Percentiles rank a stretch among this genome's conserved stretches.
Evolutionary conservation across 805 yeast genomes (phyloP).

Genomic region (Lachancea fermentati): DNA sequence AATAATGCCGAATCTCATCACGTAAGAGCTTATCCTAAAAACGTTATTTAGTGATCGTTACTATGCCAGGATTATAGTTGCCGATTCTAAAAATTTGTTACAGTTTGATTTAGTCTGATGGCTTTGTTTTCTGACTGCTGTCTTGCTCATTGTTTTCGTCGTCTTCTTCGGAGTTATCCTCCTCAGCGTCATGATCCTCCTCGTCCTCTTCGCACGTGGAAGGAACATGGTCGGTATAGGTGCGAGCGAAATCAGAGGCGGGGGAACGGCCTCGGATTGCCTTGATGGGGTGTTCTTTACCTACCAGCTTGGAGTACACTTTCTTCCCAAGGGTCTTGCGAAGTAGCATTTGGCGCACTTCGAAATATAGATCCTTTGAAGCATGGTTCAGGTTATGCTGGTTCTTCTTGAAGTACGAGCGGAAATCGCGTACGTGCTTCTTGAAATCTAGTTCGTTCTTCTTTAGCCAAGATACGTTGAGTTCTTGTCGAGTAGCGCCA

Average conservation of each 20-base stretch:
- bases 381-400: conserved; percentile 62
- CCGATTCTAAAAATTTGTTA: no score
- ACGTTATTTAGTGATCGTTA: no score
- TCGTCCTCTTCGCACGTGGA: not conserved
- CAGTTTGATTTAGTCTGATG: no score
- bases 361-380: conserved; percentile 78
- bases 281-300: conserved; percentile 53
- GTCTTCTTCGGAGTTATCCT: not conserved
- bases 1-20: no score
- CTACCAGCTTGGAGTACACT: conserved; percentile 27
- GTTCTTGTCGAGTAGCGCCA: conserved; percentile 94
- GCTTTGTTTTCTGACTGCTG: not conserved
- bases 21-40: no score
- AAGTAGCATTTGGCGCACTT: conserved; percentile 64
- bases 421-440: conserved; percentile 81
- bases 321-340: conserved; percentile 32
- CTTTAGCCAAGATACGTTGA: conserved; percentile 95
- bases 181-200: not conserved
- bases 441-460: conserved; percentile 93
- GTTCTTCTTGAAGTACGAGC: conserved; percentile 78
- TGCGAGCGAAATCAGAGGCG: conserved; percentile 31
- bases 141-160: not conserved
- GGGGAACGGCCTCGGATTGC: conserved; percentile 36
- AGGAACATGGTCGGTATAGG: conserved; percentile 14
- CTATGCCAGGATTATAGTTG: no score